Evolutionary conservation across 1,284 basidiomycete species (phyloP), one percentile per base, ranked within the genome.

Genomic region (Cryptococcus neoformans): DNA sequence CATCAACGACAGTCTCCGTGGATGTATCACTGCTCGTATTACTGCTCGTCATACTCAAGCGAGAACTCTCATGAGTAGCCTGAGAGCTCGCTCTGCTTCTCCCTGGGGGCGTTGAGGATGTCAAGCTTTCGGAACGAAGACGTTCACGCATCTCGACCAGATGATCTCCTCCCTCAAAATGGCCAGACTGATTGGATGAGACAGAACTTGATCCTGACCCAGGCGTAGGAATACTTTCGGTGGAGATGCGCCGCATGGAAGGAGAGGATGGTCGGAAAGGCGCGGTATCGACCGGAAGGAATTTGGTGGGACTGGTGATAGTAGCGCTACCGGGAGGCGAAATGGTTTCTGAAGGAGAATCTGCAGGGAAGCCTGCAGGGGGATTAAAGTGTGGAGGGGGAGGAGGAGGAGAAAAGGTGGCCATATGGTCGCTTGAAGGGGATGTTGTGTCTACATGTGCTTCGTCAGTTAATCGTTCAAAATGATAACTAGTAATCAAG

Each of bases 321-420:
- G 52, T 21, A 16, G 47, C n/a, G 11, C 36, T 37, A 21, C 51
- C 44, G 21, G 57, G 57, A 3, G 60, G 54, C 11, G 53, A 34
- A 47, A 68, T 60, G 40, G 62, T 63, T 8, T 63, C 55, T 34
- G 60, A 36, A 2, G 62, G 65, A 8, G 52, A 55, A 16, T 58
- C 56, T 9, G 49, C 45, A 1, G 66, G 62, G 36, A 62, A 63
- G 38, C 70, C 69, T 10, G 66, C 64, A 1, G 65, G 67, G 1
- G 72, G 72, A 51, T 75, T 75, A 60, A 72, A 74, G 53, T 67
- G 57, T 17, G 64, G 63, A 5, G 72, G 71, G 4, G 69, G 73
- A 4, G 57, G 48, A 0, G 73, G 71, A 3, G 69, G 68, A 9
- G 60, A 58, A n/a, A 49, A 28, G 28, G 28, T 28, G 4, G 28